Base-by-base conservation (phyloP, 371 early-diverging fungal genomes). In the Mortierella sp. region DNA sequence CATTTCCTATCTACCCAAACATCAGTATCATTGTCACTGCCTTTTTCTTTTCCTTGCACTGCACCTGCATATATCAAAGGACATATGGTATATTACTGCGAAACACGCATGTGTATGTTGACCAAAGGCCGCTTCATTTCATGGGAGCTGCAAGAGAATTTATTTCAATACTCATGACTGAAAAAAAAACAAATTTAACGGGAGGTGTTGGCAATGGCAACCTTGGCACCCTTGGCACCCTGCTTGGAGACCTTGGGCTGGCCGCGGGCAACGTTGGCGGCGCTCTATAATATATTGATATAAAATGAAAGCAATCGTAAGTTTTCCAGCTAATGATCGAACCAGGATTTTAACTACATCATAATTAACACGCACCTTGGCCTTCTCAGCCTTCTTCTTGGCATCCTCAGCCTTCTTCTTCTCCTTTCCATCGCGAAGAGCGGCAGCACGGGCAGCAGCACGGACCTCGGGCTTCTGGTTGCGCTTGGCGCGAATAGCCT, bases 401-500 rank as follows among this genome's bases (percentile, higher is more conserved):
- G 92, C 91, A 76, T 90, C 88, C 69, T 92, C 92, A 69, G 86
- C 90, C 89, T 90, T 93, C 90, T 93, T 93, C 87, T 93, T 90
- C 68, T 94, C 96, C 94, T 97, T 97, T 85, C 90, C 92, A 86
- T 93, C 93, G 81, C 89, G 87, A 71, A 95, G 88, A 72, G 97
- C 97, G 74, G 92, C 92, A 64, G 92, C 89, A 75, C 99, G 96
- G 76, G 94, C 94, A 72, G 97, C 96, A 77, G 94, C 95, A 85
- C 98, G 94, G 76, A 94, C 92, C 86, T 95, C 98, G 71, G 98
- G 93, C 92, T 95, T 97, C 88, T 96, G 95, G 89, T 90, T 92
- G 83, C 97, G 96, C 92, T 96, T 95, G 85, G 96, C 97, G 85
- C 94, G 94, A 88, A 98, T 96, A 67, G 93, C 92, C 76, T 98